Percentiles rank a stretch among this genome's conserved stretches.
phyloP scores from a whole-genome alignment of 2,329 filamentous ascomycete genomes.

The Gaeumannomyces tritici region DNA sequence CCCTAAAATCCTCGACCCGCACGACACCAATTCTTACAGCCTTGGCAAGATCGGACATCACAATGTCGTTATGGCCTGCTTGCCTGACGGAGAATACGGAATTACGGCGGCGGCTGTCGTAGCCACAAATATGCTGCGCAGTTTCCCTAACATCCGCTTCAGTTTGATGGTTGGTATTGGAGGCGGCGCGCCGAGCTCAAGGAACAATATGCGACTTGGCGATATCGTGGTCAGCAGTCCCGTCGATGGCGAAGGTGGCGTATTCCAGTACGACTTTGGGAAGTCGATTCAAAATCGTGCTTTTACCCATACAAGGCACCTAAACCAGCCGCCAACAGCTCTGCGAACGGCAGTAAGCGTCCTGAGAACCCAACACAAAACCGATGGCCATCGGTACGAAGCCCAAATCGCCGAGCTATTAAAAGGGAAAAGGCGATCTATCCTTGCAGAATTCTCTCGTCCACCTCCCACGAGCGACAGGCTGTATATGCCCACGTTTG shows the following conservation, averaged over 20 bases:
- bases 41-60: slow-evolving; percentile 21
- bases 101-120: slow-evolving; percentile 15
- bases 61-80: slow-evolving; percentile 22
- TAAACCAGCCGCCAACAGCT: background rate
- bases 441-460: background rate
- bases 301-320: background rate
- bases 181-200: slow-evolving; percentile 22
- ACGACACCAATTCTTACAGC: slow-evolving; percentile 21
- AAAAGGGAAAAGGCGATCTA: background rate
- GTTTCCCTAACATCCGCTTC: slow-evolving; percentile 18
- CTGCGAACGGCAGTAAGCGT: slow-evolving; percentile 1
- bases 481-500: background rate
- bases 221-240: slow-evolving; percentile 19
- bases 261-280: slow-evolving; percentile 12
- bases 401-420: background rate
- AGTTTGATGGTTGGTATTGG: slow-evolving; percentile 23
- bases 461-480: background rate
- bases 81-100: slow-evolving; percentile 18
- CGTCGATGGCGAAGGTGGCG: slow-evolving; percentile 10
- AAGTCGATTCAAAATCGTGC: slow-evolving; percentile 6
- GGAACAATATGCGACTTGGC: slow-evolving; percentile 23
- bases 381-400: slow-evolving; percentile 12
- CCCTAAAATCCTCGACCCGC: background rate
- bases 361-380: background rate
- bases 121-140: slow-evolving; percentile 18